These are phyloP conservation scores for Phytopythium kandeliae DNA, from an alignment of 352 stramenopile genomes.

Conservation along the genomic window DNA sequence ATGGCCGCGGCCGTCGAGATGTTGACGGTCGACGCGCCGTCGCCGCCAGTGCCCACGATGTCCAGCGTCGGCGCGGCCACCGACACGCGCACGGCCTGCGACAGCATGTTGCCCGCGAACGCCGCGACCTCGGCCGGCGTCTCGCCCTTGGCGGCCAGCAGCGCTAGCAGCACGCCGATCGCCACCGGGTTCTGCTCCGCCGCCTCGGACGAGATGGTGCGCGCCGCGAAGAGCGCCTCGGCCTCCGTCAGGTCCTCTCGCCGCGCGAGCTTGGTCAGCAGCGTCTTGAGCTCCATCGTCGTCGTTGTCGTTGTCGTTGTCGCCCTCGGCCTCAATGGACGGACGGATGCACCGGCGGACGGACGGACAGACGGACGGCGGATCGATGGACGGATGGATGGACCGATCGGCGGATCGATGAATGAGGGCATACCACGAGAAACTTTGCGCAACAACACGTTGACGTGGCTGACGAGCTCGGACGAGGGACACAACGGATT, in stretches of 20 bases:
- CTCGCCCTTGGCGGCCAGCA: conserved; percentile 94
- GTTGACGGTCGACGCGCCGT: conserved; percentile 98
- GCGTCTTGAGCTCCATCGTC: conserved; percentile 61
- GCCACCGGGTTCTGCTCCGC: conserved; percentile 50
- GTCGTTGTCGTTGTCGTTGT: too few species aligned
- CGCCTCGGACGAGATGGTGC: conserved; percentile 66
- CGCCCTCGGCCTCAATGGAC: background rate
- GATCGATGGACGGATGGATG: too few species aligned
- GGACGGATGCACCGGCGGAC: too few species aligned
- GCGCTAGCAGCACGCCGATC: conserved; percentile 91
- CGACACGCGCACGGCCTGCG: conserved; percentile 82
- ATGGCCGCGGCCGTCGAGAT: conserved; percentile 95
- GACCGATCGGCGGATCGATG: too few species aligned
- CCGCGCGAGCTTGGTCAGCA: conserved; percentile 67
- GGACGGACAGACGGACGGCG: too few species aligned
- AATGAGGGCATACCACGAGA: too few species aligned
- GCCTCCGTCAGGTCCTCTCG: conserved; percentile 67
- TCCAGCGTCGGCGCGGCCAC: conserved; percentile 89
- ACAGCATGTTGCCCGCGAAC: conserved; percentile 96
- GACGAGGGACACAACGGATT: too few species aligned
- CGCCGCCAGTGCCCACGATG: conserved; percentile 98
- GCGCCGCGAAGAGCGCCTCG: conserved; percentile 65
- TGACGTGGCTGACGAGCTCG: too few species aligned
- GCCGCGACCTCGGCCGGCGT: conserved; percentile 93
- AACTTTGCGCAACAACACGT: too few species aligned